Evolutionary conservation across 78 protist genomes (phyloP).

Genomic region (Chrysochromulina tobinii): DNA sequence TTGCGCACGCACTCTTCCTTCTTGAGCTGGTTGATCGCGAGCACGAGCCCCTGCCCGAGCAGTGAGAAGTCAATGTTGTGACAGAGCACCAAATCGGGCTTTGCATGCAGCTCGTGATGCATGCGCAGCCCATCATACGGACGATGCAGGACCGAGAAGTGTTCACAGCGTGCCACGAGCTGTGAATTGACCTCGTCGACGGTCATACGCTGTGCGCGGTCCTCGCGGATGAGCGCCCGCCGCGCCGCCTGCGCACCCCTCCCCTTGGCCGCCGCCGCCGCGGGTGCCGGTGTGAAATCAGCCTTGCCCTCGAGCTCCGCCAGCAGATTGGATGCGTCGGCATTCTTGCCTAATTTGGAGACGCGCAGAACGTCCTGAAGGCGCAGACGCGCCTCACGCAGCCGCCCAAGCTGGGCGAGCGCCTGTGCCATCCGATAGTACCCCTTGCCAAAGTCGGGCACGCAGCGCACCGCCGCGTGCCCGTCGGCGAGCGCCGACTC

Average conservation of each 20-base stretch:
- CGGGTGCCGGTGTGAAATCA: background rate
- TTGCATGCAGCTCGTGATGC: background rate
- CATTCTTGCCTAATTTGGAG: background rate
- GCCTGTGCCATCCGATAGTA: background rate
- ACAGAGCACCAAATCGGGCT: background rate
- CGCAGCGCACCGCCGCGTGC: background rate
- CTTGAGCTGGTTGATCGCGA: background rate
- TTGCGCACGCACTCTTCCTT: background rate
- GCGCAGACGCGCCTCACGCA: background rate
- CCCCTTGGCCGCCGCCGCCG: background rate
- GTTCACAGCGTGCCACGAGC: background rate
- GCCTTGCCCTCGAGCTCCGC: background rate
- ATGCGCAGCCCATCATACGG: background rate
- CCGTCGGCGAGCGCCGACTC: slow-evolving; percentile 5
- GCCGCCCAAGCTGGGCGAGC: background rate
- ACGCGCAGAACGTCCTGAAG: background rate
- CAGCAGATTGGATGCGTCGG: background rate
- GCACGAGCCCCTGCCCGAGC: background rate
- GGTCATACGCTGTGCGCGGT: slow-evolving; percentile 11
- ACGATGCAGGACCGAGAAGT: background rate
- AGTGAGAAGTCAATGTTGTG: background rate
- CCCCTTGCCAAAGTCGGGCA: background rate
- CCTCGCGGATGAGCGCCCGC: background rate
- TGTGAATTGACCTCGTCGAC: background rate
- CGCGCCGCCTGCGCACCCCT: background rate